These are phyloP conservation scores for Amphicarpaea edgeworthii DNA, from an alignment of 306 rosid species.

Conservation along the genomic window DNA sequence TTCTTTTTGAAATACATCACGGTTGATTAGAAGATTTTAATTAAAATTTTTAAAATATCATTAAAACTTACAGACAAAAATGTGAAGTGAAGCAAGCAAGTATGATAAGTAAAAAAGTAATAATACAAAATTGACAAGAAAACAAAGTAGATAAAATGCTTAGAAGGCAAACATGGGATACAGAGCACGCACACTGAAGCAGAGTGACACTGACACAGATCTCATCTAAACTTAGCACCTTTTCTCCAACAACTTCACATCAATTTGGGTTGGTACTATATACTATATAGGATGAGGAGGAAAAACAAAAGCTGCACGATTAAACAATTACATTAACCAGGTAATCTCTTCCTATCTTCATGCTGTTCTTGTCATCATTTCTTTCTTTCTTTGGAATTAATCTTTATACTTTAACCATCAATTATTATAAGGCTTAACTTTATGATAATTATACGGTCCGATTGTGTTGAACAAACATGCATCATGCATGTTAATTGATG, in stretches of 20 bases:
- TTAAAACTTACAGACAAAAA: too few species aligned
- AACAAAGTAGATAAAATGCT: conserved; percentile 21
- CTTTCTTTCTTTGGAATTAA: neutral
- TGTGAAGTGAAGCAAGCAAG: too few species aligned
- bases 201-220: conserved; percentile 27
- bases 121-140: neutral
- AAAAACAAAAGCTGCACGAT: neutral
- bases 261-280: neutral
- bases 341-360: conserved; percentile 26
- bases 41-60: too few species aligned
- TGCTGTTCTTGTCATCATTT: neutral
- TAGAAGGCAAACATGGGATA: neutral
- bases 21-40: too few species aligned
- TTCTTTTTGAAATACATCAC: too few species aligned
- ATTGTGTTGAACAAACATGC: neutral
- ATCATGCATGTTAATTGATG: neutral
- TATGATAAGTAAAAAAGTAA: neutral
- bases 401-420: neutral
- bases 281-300: neutral
- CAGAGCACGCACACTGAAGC: neutral
- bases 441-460: neutral
- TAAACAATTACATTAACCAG: conserved; percentile 9
- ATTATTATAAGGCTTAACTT: neutral
- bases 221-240: neutral
- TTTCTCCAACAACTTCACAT: conserved; percentile 27